Evolutionary conservation across 1,284 basidiomycete species (phyloP).

Genomic region (Cryptococcus hybrid): DNA sequence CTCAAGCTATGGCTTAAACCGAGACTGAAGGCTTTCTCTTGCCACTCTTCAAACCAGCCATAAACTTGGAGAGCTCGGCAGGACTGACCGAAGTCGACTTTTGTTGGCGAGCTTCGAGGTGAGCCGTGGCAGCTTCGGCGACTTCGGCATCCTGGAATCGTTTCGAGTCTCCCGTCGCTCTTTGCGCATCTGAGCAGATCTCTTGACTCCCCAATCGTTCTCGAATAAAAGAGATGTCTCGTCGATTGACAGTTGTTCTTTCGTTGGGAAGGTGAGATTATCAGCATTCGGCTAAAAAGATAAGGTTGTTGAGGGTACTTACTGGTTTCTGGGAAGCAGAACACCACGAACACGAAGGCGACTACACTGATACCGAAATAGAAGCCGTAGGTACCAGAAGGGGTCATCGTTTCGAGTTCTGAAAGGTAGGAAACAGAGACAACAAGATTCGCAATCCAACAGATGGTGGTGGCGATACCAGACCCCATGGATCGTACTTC

Average conservation of each 20-base stretch:
- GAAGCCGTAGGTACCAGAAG: conserved; percentile 9
- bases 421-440: conserved; percentile 22
- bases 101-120: background rate
- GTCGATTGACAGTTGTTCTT: background rate
- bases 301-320: background rate
- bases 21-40: background rate
- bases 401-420: too few relatives aligned
- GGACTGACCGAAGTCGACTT: background rate
- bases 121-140: background rate
- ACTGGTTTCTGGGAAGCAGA: conserved; percentile 29
- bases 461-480: conserved; percentile 15
- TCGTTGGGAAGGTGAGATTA: conserved; percentile 5
- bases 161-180: background rate
- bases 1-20: too few relatives aligned
- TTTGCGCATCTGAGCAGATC: conserved; percentile 2
- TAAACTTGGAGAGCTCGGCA: too few relatives aligned
- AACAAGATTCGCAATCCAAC: conserved; percentile 25
- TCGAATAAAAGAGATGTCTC: conserved; percentile 7
- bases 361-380: conserved; percentile 20
- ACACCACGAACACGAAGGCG: conserved; percentile 18
- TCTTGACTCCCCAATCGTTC: conserved; percentile 22
- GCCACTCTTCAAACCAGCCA: background rate
- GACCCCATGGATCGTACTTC: conserved; percentile 28
- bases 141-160: background rate
- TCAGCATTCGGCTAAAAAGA: background rate